A percentile compares a stretch with the other conserved stretches of the same genome.
Conservation (phyloP, 1,284 basidiomycete species). For the Rhizopogon parksii region DNA sequence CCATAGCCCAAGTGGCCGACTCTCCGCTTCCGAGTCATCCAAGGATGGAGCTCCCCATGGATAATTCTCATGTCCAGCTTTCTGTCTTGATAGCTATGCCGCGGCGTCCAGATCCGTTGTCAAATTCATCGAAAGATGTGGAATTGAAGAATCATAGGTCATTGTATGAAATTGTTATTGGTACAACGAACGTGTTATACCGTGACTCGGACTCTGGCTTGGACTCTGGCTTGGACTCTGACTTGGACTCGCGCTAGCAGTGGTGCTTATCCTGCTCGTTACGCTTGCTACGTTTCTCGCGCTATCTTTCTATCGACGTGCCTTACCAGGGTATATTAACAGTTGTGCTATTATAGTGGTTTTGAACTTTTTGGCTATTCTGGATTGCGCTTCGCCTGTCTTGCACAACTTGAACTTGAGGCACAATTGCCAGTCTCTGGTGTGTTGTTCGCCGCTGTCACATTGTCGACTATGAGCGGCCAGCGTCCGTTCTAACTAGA, state of each 20-base stretch:
- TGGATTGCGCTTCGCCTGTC: neutral
- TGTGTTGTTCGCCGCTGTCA: neutral
- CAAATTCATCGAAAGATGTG: neutral
- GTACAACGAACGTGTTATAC: slow-evolving; percentile 18
- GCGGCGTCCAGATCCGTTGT: slow-evolving; percentile 2
- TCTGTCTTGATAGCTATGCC: slow-evolving; percentile 26
- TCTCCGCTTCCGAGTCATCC: neutral
- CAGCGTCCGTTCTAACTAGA: neutral
- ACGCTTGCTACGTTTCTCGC: slow-evolving; percentile 10
- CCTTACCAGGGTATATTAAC: slow-evolving; percentile 6
- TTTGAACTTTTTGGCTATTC: neutral
- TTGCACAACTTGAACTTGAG: neutral
- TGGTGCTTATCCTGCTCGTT: slow-evolving; percentile 9
- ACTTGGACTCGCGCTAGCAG: neutral
- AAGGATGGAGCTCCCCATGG: slow-evolving; percentile 3
- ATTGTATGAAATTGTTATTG: slow-evolving; percentile 20
- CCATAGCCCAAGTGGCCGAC: neutral
- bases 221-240: neutral
- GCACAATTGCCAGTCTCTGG: neutral
- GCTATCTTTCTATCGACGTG: slow-evolving; percentile 7
- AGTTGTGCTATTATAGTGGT: slow-evolving; percentile 3
- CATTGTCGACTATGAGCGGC: neutral
- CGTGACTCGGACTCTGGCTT: slow-evolving; percentile 5
- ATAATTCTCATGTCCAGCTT: slow-evolving; percentile 22
- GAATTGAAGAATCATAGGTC: neutral